These are phyloP conservation scores for Alternaria incomplexa DNA, from an alignment of 2,329 filamentous ascomycete species.

Conservation along the genomic window DNA sequence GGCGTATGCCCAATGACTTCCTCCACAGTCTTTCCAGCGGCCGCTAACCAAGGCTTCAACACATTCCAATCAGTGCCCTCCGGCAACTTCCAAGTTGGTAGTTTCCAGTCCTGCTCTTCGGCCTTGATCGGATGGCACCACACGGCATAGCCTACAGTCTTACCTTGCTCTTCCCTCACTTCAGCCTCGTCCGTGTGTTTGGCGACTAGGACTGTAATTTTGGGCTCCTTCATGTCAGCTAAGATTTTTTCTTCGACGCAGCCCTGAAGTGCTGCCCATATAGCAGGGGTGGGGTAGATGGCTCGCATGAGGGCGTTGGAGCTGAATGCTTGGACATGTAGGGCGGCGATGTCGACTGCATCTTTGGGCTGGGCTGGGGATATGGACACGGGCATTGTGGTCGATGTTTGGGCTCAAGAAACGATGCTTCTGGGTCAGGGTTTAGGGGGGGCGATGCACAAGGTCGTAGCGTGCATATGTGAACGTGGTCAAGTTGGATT, in stretches of 20 bases:
- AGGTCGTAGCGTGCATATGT: background rate
- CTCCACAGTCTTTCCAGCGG: background rate
- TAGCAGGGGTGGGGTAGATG: constrained; percentile 9
- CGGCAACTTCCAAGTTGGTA: constrained; percentile 9
- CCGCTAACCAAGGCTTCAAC: constrained; percentile 4
- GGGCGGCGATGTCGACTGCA: background rate
- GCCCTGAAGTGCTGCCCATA: constrained; percentile 5
- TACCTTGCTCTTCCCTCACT: background rate
- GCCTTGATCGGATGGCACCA: constrained; percentile 1
- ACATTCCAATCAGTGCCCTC: constrained; percentile 8
- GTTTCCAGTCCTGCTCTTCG: background rate
- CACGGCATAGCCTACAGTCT: constrained; percentile 8
- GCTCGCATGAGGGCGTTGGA: constrained; percentile 11
- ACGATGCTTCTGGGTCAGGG: background rate
- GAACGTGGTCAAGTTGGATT: background rate
- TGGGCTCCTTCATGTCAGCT: constrained; percentile 5
- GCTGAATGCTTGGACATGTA: constrained; percentile 10
- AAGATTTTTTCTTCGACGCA: constrained; percentile 4
- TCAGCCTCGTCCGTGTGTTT: background rate
- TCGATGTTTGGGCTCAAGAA: background rate
- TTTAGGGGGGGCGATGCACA: background rate
- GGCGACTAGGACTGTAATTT: constrained; percentile 8
- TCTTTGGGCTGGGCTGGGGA: background rate
- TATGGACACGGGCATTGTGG: background rate
- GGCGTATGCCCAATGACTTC: constrained; percentile 3